Evolutionary conservation across 1,284 basidiomycete genomes (phyloP).

Genomic region (Papiliotrema laurentii): DNA sequence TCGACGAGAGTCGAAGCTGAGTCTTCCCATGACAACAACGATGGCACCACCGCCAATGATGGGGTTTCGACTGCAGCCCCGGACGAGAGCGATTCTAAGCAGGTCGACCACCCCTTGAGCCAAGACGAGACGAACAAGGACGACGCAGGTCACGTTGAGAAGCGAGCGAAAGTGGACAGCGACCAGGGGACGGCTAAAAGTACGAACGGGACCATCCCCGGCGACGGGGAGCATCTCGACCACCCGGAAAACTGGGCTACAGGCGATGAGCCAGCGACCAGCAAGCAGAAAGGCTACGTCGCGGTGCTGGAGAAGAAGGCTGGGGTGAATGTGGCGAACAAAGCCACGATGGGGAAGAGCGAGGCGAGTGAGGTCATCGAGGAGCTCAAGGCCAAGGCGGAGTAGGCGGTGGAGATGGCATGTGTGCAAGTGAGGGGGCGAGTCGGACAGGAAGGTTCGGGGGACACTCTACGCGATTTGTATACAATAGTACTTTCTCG

Average conservation of each 20-base stretch:
- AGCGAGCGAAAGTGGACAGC: neutral
- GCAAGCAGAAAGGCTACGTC: constrained; percentile 38
- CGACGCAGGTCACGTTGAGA: neutral
- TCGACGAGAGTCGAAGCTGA: too few species aligned
- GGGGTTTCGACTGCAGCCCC: neutral
- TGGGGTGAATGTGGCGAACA: constrained; percentile 15
- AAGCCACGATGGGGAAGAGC: constrained; percentile 29
- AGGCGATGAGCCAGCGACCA: constrained; percentile 37
- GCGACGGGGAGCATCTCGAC: constrained; percentile 30
- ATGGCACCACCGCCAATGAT: neutral
- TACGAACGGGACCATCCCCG: constrained; percentile 17
- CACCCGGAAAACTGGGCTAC: constrained; percentile 43
- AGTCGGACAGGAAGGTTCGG: too few species aligned
- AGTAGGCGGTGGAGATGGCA: neutral
- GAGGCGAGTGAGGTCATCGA: constrained; percentile 43
- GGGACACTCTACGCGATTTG: too few species aligned
- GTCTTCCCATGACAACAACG: neutral
- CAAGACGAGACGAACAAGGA: too few species aligned
- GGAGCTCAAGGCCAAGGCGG: constrained; percentile 24
- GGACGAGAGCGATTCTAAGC: neutral
- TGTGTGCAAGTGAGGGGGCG: neutral
- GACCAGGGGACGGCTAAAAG: neutral
- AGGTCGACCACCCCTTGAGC: too few species aligned
- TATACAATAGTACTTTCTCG: neutral
- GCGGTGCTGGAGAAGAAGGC: constrained; percentile 38